Base-by-base conservation (phyloP, 1,139 yeast genomes). In the Chernovozyma sophiae-reginae region DNA sequence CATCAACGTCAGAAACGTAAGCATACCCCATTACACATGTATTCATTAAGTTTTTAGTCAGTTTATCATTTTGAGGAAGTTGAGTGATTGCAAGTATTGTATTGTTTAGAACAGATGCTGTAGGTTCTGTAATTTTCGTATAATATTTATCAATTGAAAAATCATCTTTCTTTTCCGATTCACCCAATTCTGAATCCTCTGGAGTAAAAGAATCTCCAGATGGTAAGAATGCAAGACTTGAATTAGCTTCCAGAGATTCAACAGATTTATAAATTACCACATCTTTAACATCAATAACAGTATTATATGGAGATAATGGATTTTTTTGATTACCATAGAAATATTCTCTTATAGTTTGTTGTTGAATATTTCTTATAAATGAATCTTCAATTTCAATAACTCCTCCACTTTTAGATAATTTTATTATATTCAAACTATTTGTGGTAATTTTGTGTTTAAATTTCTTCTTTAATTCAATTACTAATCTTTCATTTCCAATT, bases 291-390 rank as follows among this genome's bases (percentile, higher is more conserved):
- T 64, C 71, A 32, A 70, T 60, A 30, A 68, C 75, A 2, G 74
- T 69, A 43, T 68, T 71, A 50, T 68, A 69, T 1, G 99, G 98
- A 4, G 95, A 84, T 36, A 94, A 67, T 4, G 82, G 78, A 7
- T 79, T 76, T 37, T 72, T 72, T 30, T 67, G 63, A 13, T 77
- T 76, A 2, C 98, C 98, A 53, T 94, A 87, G 52, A 94, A 94
- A 56, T 92, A 94, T 52, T 89, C 95, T 52, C 80, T 79, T 38
- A 92, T 86, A 4, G 83, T 68, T 35, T 77, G 74, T 49, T 89
- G 86, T 56, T 92, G 97, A 20, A 73, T 43, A 33, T 81, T 77
- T 51, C 97, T 72, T 34, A 73, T 67, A 53, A 68, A 86, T 14
- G 77, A 65, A 35, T 83, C 94, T 44, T 85, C 94, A 22, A 79